A percentile compares a stretch with the other conserved stretches of the same genome.
These are phyloP conservation scores for Mortierella alpina DNA, from an alignment of 192 early-diverging fungal genomes.

Conservation along the genomic window DNA sequence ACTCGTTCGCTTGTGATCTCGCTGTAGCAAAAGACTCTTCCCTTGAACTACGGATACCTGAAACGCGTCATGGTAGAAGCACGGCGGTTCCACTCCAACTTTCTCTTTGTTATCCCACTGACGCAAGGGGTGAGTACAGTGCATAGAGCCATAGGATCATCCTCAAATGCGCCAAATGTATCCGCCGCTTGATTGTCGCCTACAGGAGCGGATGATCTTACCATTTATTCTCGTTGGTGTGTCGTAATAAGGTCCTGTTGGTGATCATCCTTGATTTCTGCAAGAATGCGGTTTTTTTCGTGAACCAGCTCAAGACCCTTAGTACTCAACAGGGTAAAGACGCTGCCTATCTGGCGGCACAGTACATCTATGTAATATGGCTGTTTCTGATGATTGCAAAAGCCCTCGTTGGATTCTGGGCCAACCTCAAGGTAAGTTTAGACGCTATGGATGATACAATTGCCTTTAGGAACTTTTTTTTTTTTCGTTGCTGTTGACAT, in stretches of 20 bases:
- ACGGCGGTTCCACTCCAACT: constrained; percentile 46
- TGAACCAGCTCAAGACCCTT: constrained; percentile 21
- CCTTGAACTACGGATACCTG: background rate
- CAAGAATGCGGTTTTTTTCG: constrained; percentile 35
- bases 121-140: constrained; percentile 46
- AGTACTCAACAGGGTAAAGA: constrained; percentile 9
- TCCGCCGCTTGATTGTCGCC: background rate
- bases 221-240: background rate
- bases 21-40: too few relatives aligned
- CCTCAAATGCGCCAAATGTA: background rate
- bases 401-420: constrained; percentile 36
- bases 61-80: constrained; percentile 26
- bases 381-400: constrained; percentile 38
- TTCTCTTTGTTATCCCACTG: constrained; percentile 43
- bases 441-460: background rate
- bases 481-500: background rate
- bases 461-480: background rate
- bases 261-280: constrained; percentile 40
- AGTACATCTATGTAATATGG: constrained; percentile 44
- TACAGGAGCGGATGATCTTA: background rate
- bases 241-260: constrained; percentile 27
- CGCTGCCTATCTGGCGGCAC: constrained; percentile 32
- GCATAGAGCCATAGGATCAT: background rate
- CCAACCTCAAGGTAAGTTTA: constrained; percentile 32
- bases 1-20: too few relatives aligned